A percentile compares a stretch with the other conserved stretches of the same genome.
phyloP scores from a whole-genome alignment of 495 filamentous ascomycete species.

The Podospora bellae-mahoneyi region DNA sequence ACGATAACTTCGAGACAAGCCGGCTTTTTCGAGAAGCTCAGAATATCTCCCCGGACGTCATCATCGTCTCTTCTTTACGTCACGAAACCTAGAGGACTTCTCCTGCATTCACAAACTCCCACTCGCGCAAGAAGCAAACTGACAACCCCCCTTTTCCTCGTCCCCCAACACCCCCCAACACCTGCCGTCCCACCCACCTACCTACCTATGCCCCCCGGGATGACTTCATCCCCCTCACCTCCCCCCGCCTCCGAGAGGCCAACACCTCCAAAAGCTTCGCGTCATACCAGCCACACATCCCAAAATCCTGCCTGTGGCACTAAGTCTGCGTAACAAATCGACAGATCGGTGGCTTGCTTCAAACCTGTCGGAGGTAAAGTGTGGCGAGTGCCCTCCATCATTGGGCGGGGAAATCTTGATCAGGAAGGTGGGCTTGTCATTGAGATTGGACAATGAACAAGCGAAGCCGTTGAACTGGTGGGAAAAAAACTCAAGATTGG shows the following conservation, averaged over 20 bases:
- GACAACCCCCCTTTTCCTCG: background rate
- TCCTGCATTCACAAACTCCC: background rate
- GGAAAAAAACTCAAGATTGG: background rate
- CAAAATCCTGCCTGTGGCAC: background rate
- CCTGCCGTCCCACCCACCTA: background rate
- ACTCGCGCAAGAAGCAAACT: background rate
- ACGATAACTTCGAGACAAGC: background rate
- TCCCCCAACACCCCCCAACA: background rate
- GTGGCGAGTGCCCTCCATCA: background rate
- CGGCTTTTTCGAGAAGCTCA: background rate
- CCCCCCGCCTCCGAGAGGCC: background rate
- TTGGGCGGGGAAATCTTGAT: background rate
- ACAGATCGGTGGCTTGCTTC: background rate
- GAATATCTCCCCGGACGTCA: background rate
- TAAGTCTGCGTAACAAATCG: background rate
- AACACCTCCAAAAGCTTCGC: background rate
- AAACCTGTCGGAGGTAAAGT: background rate
- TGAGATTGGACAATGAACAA: background rate
- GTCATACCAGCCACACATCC: conserved; percentile 4
- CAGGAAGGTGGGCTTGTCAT: background rate
- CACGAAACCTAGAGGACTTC: background rate
- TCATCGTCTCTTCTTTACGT: background rate
- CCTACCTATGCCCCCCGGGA: background rate
- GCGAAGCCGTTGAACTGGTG: background rate
- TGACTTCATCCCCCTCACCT: background rate